Evolutionary conservation across 1,284 basidiomycete species (phyloP), one percentile per base, ranked within the genome.

Genomic region (Boletus hoseneyae): DNA sequence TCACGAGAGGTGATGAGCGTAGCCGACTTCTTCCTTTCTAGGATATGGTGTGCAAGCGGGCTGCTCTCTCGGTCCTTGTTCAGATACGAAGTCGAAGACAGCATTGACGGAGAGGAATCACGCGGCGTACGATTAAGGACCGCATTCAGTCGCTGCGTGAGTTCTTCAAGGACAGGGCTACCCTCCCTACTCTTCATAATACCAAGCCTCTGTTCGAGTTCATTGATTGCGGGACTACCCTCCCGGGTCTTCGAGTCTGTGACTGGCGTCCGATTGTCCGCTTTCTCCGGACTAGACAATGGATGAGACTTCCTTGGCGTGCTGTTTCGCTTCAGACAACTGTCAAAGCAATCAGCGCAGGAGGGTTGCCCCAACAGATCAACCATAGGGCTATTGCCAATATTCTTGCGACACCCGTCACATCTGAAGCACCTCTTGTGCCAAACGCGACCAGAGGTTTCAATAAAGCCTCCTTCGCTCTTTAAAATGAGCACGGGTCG

Each of bases 351-450:
- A 40, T 84, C 82, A 11, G 75, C 71, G 57, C 88, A 91, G 43
- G 82, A 86, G 7, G 88, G 89, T 35, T 79, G 76, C 13, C 89
- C 89, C 13, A 88, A 70, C n/a, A 91, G 69, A 66, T 91, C 89
- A 21, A 90, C 83, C 79, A 89, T 83, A 0, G 89, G 89, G 5
- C 71, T 71, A 55, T 85, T 77, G 12, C 85, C 83, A 29, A 91
- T 83, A 55, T 82, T 78, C 68, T 79, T 85, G 62, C 73, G 76
- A 61, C 88, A 91, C 3, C 80, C 83, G 18, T 77, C 73, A 59
- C 87, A 90, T 52, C 73, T 75, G 69, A 90, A 91, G 65, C 88
- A 91, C 36, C 72, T 76, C 65, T 83, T 87, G 62, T 91, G 88
- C 87, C 87, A 91, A 52, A 83, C 78, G 38, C 76, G 75, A 39